Percentiles rank a stretch among this genome's conserved stretches.
Conservation (phyloP, 1,139 yeast genomes). For the Blastobotrys elegans region DNA sequence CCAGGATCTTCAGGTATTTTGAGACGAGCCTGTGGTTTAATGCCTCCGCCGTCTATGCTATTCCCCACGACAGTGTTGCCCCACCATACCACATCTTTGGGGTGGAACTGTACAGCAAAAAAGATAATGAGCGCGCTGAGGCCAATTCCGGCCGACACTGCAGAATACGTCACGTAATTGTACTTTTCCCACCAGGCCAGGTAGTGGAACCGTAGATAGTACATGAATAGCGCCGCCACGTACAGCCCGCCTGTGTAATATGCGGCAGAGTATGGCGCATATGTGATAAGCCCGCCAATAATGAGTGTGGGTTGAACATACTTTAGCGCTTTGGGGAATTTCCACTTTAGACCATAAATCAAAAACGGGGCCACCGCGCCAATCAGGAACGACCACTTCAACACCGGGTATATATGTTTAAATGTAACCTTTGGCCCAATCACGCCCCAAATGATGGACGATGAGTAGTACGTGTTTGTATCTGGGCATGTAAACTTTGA, state of each 20-base stretch:
- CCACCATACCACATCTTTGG: conserved; percentile 46
- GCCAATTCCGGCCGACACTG: conserved; percentile 54
- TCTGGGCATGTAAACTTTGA: conserved; percentile 36
- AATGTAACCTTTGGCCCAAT: conserved; percentile 63
- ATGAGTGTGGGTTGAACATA: conserved; percentile 13
- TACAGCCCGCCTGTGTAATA: conserved; percentile 15
- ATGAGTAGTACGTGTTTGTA: conserved; percentile 43
- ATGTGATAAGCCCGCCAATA: conserved; percentile 9
- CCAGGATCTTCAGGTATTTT: conserved; percentile 37
- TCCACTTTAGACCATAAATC: background rate
- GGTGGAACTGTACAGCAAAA: conserved; percentile 47
- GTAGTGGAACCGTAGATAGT: conserved; percentile 14
- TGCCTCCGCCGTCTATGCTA: conserved; percentile 42
- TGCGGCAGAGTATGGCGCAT: conserved; percentile 13
- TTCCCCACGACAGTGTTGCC: conserved; percentile 44
- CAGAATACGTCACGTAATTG: conserved; percentile 54
- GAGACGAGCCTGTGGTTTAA: conserved; percentile 34
- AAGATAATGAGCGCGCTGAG: conserved; percentile 50
- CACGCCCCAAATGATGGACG: conserved; percentile 60
- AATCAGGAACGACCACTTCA: conserved; percentile 43
- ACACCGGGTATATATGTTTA: conserved; percentile 42
- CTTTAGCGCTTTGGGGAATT: background rate
- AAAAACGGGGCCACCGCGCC: conserved; percentile 26
- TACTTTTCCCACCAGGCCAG: conserved; percentile 60
- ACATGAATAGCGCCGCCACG: conserved; percentile 14